Evolutionary conservation across 1,284 basidiomycete species (phyloP).

Genomic region (Ganoderma resinaceum): DNA sequence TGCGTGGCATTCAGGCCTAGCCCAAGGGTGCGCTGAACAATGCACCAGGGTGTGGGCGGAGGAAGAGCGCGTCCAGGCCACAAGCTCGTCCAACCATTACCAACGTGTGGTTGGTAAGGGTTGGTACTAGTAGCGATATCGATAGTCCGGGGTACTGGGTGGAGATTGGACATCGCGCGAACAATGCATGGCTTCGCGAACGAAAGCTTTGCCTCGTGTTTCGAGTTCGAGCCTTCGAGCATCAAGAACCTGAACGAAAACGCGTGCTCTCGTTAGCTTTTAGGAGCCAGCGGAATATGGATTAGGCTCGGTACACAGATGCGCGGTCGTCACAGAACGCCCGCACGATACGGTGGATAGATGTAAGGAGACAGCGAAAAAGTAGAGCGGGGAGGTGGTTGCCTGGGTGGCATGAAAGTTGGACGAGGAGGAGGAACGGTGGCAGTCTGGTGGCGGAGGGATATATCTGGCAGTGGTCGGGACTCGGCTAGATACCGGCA

Average conservation of each 20-base stretch:
- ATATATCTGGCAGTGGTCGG: neutral
- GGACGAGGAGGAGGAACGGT: neutral
- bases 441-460: neutral
- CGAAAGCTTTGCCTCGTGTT: neutral
- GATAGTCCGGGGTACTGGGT: neutral
- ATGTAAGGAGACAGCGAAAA: neutral
- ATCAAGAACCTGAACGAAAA: neutral
- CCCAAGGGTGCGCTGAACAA: neutral
- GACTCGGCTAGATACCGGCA: conserved; percentile 20
- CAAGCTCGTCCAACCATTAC: neutral
- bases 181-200: neutral
- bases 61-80: neutral
- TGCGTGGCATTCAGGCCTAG: neutral
- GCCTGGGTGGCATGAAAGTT: too few species aligned
- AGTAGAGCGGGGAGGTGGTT: neutral
- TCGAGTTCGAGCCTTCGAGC: neutral
- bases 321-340: neutral
- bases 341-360: neutral
- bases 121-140: conserved; percentile 7
- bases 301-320: neutral
- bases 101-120: neutral
- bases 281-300: neutral
- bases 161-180: conserved; percentile 1
- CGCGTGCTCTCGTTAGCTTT: neutral
- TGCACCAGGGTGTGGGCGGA: neutral